Evolutionary conservation across 257 asterid species (phyloP).

Genomic region (Lithospermum erythrorhizon): DNA sequence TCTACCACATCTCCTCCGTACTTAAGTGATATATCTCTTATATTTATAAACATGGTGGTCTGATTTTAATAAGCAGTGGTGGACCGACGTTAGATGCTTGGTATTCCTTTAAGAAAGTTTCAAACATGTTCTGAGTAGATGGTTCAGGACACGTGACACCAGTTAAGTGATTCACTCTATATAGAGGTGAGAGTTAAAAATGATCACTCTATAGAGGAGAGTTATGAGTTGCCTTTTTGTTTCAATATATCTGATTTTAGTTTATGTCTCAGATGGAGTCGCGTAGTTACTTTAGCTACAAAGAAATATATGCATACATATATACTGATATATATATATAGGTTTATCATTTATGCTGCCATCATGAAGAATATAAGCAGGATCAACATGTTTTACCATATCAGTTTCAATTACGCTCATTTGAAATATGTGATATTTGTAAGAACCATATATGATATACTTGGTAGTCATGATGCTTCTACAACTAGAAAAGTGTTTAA

Average conservation of each 20-base stretch:
- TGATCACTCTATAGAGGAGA: too few species aligned
- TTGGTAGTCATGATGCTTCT: conserved; percentile 95
- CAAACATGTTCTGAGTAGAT: background rate
- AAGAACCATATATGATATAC: conserved; percentile 1
- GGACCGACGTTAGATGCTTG: background rate
- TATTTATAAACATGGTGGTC: too few species aligned
- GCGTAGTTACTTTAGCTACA: background rate
- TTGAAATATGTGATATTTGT: background rate
- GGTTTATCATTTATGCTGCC: background rate
- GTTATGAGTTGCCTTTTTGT: background rate
- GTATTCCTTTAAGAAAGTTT: background rate
- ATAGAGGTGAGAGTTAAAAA: background rate
- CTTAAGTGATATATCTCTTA: too few species aligned
- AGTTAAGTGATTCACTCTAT: background rate
- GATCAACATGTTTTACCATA: background rate
- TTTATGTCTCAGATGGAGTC: background rate
- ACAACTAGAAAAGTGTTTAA: conserved; percentile 82
- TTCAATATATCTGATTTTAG: background rate
- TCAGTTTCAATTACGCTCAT: background rate
- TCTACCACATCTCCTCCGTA: background rate
- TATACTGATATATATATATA: background rate
- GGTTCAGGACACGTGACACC: background rate
- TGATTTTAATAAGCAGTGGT: background rate
- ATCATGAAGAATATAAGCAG: background rate
- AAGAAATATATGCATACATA: background rate